Percentiles rank a stretch among this genome's conserved stretches.
Conservation (phyloP, 257 asterid species). For the Verbena officinalis region DNA sequence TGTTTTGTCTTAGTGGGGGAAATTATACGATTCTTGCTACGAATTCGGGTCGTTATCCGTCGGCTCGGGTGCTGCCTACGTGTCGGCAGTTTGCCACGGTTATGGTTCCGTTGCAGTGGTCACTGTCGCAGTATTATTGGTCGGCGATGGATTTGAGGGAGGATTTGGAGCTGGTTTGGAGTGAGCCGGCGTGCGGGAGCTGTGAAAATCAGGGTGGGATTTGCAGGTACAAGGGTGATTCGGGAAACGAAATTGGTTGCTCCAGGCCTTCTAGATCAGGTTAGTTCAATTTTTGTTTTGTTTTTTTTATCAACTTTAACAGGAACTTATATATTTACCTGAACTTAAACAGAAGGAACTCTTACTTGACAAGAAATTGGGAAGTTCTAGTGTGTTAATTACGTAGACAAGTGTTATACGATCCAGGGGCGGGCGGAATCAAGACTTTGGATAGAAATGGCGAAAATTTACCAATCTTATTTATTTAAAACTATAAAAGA, state of each 20-base stretch:
- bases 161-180: conserved; percentile 64
- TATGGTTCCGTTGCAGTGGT: conserved; percentile 44
- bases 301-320: not conserved
- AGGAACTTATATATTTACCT: not conserved
- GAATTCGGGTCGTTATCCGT: conserved; percentile 17
- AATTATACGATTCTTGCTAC: conserved; percentile 50
- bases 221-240: conserved; percentile 46
- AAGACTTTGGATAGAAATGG: too few relatives aligned
- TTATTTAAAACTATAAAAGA: too few relatives aligned
- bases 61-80: conserved; percentile 28
- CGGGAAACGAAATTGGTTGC: conserved; percentile 48
- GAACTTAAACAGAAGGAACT: too few relatives aligned
- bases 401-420: too few relatives aligned
- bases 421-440: too few relatives aligned
- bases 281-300: conserved; percentile 22
- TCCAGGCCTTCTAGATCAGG: conserved; percentile 40
- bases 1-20: conserved; percentile 45
- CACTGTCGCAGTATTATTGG: conserved; percentile 40
- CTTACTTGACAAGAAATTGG: too few relatives aligned
- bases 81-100: conserved; percentile 46
- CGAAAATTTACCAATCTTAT: too few relatives aligned
- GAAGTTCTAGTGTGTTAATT: too few relatives aligned
- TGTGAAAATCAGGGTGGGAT: conserved; percentile 53
- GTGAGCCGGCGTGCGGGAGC: conserved; percentile 41
- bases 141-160: conserved; percentile 34